phyloP scores from a whole-genome alignment of 257 asterid genomes.

The Thymus mandschuricus region DNA sequence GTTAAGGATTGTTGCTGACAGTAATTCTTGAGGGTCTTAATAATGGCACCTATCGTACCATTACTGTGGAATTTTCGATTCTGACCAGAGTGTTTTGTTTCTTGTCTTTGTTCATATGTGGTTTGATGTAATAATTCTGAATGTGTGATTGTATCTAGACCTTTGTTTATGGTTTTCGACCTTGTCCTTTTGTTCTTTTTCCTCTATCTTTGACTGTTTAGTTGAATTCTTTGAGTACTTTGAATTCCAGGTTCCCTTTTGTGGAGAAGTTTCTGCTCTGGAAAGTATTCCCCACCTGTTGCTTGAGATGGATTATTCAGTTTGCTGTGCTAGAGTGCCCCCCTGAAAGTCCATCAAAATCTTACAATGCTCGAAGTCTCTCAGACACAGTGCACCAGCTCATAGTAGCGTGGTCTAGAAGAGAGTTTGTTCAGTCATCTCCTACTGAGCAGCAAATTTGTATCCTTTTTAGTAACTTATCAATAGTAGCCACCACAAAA shows the following conservation, averaged over 20 bases:
- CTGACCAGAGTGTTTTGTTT: not conserved
- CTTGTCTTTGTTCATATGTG: not conserved
- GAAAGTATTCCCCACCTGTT: slow-evolving; percentile 89
- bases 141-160: not conserved
- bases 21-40: not conserved
- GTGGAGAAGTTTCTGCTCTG: slow-evolving; percentile 84
- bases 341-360: slow-evolving; percentile 51
- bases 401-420: slow-evolving; percentile 77
- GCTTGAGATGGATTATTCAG: slow-evolving; percentile 93
- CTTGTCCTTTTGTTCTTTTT: not conserved
- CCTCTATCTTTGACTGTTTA: slow-evolving; percentile 6
- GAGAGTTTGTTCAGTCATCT: slow-evolving; percentile 87
- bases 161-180: not conserved
- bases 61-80: too few relatives aligned
- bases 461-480: slow-evolving; percentile 60
- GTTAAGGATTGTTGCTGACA: not conserved
- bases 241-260: slow-evolving; percentile 73
- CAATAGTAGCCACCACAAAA: slow-evolving; percentile 13
- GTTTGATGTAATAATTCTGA: not conserved
- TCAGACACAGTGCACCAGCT: slow-evolving; percentile 75
- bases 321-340: slow-evolving; percentile 79
- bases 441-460: slow-evolving; percentile 91
- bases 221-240: slow-evolving; percentile 8
- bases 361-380: slow-evolving; percentile 52
- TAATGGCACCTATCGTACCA: not conserved